These are phyloP conservation scores for Clarireedia sp. DNA, from an alignment of 2,329 filamentous ascomycete species.

Conservation along the genomic window DNA sequence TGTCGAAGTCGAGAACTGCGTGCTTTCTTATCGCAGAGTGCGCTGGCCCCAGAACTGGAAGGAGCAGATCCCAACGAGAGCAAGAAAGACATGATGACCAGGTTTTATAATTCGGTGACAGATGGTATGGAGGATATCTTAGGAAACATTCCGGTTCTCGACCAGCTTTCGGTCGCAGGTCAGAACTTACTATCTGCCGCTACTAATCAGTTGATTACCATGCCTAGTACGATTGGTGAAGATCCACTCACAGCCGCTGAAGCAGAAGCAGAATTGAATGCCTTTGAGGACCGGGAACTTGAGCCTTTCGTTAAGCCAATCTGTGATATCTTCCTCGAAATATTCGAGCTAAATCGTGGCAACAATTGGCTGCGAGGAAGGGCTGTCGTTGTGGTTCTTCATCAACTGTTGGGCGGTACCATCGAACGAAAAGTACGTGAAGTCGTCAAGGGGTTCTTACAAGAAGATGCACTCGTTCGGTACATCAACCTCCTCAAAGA, in stretches of 20 bases:
- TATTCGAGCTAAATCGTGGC: slow-evolving; percentile 87
- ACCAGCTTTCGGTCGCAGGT: slow-evolving; percentile 86
- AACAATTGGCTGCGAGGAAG: slow-evolving; percentile 96
- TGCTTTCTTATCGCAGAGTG: slow-evolving; percentile 85
- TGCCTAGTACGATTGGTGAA: slow-evolving; percentile 44
- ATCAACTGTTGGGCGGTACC: slow-evolving; percentile 90
- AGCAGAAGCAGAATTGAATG: slow-evolving; percentile 87
- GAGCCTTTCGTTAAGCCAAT: slow-evolving; percentile 98
- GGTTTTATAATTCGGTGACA: slow-evolving; percentile 92
- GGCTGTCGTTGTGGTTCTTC: slow-evolving; percentile 90
- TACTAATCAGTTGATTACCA: slow-evolving; percentile 52
- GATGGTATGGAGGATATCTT: slow-evolving; percentile 98
- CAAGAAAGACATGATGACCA: slow-evolving; percentile 82
- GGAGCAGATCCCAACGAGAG: slow-evolving; percentile 47
- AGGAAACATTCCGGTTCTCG: slow-evolving; percentile 89
- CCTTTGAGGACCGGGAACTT: slow-evolving; percentile 81
- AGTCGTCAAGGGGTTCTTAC: slow-evolving; percentile 61
- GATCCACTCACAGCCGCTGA: slow-evolving; percentile 53
- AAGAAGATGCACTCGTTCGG: slow-evolving; percentile 69
- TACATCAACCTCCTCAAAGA: slow-evolving; percentile 70
- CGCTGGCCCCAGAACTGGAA: slow-evolving; percentile 57
- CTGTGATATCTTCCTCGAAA: slow-evolving; percentile 92
- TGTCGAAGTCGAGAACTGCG: slow-evolving; percentile 89
- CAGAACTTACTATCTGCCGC: slow-evolving; percentile 82
- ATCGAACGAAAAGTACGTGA: slow-evolving; percentile 95